Conservation (phyloP, 1,139 yeast genomes). For the Kluyveromyces marxianus region DNA sequence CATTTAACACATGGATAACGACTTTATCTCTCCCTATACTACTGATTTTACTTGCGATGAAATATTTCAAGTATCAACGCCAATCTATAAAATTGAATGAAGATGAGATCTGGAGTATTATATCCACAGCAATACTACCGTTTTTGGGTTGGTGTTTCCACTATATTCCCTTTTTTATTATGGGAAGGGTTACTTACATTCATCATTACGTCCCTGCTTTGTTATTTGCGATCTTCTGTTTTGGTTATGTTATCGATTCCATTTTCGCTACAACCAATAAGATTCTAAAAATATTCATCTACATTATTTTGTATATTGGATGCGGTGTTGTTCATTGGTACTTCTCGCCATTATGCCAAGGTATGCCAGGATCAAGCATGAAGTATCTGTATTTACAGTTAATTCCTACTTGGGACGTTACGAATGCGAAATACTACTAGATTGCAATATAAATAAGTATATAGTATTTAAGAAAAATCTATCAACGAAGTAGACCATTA, state of each 20-base stretch:
- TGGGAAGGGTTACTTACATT: conserved; percentile 79
- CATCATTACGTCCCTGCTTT: conserved; percentile 80
- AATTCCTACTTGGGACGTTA: conserved; percentile 40
- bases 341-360: conserved; percentile 47
- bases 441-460: not conserved
- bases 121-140: conserved; percentile 55
- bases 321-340: conserved; percentile 38
- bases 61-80: conserved; percentile 55
- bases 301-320: conserved; percentile 33
- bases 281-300: conserved; percentile 29
- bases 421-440: conserved; percentile 4
- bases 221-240: conserved; percentile 63
- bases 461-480: not conserved
- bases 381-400: conserved; percentile 42
- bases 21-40: conserved; percentile 32
- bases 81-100: conserved; percentile 34
- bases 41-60: conserved; percentile 32
- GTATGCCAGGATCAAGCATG: conserved; percentile 44
- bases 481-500: not conserved
- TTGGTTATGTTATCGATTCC: conserved; percentile 52
- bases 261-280: conserved; percentile 16
- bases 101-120: conserved; percentile 27
- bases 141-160: conserved; percentile 67
- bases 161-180: conserved; percentile 61
- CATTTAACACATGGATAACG: conserved; percentile 59